Evolutionary conservation across 176 grass and related monocot species (phyloP), one percentile per base, ranked within the genome.

Genomic region (Triticum monococcum): DNA sequence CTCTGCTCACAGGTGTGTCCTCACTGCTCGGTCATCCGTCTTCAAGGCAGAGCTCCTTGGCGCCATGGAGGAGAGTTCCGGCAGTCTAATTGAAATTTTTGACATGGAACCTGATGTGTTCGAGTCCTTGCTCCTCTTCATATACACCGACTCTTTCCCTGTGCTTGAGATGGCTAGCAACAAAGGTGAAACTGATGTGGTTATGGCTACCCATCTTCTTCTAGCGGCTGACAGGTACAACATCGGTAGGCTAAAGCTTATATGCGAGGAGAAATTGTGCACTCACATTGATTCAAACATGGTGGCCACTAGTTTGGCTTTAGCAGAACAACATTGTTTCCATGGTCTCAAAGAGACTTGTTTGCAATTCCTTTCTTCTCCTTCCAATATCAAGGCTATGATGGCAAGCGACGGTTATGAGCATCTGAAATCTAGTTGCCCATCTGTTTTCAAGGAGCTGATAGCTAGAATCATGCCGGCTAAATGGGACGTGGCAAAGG

Each of bases 371-470:
- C 24, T 64, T 24, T 12, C 25, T 64, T 64, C 11, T 64, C 62
- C 24, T 0, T 64, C 62, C 4, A 64, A 64, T 5, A 0, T 64
- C 0, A 9, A 64, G 4, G 62, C 62, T 0, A 64, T 64, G 62
- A 14, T 64, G 62, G 62, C 4, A 2, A 64, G 11, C 4, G 62
- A 64, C 5, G 62, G 62, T 1, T 64, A 26, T 64, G 9, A 64
- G 62, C 68, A 72, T 72, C 20, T 72, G 20, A 72, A 72, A 72
- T 72, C 68, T 20, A 40, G 68, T 2, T 72, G 68, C 68, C 68
- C 35, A 9, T 72, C 35, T 38, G 68, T 72, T 40, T 10, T 72
- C 36, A 72, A 40, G 35, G 68, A 72, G 68, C 10, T 72, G 8
- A 9, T 72, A 40, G 68, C 35, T 2, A 4, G 68, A 72, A 40